Evolutionary conservation across 2,329 filamentous ascomycete genomes (phyloP).

Genomic region (Talaromyces sp.): DNA sequence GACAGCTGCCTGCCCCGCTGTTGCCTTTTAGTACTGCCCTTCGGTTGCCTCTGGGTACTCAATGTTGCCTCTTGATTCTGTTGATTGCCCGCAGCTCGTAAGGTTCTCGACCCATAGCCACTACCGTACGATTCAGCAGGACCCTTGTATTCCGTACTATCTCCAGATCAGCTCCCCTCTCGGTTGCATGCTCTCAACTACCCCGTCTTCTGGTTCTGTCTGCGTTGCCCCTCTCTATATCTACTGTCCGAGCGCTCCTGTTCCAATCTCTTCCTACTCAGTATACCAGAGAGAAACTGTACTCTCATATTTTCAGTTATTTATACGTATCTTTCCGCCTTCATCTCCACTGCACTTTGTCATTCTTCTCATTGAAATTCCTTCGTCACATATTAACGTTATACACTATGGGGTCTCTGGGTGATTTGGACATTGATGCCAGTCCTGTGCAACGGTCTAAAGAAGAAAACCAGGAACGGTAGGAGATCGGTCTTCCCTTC

Average conservation of each 20-base stretch:
- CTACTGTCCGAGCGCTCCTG: neutral
- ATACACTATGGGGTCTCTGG: conserved; percentile 10
- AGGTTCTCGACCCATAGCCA: conserved; percentile 7
- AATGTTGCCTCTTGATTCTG: neutral
- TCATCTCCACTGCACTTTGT: neutral
- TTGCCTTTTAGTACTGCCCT: conserved; percentile 1
- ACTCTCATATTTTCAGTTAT: neutral
- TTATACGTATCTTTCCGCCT: neutral
- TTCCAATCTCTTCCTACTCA: neutral
- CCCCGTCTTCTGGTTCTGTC: neutral
- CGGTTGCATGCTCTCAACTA: neutral
- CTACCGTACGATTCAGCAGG: neutral
- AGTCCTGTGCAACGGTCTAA: conserved; percentile 35
- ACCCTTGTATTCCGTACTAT: conserved; percentile 6
- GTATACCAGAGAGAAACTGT: neutral
- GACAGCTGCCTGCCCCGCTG: conserved; percentile 12
- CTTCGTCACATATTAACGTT: neutral
- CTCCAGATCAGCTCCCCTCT: conserved; percentile 1
- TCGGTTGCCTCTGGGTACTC: neutral
- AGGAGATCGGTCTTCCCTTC: conserved; percentile 16
- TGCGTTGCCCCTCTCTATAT: conserved; percentile 15
- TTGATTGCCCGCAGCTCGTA: neutral
- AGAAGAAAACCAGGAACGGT: conserved; percentile 48
- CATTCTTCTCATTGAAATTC: neutral
- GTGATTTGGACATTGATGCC: conserved; percentile 23